Evolutionary conservation across 1,284 basidiomycete genomes (phyloP).

Genomic region (Fomitopsis schrenkii): DNA sequence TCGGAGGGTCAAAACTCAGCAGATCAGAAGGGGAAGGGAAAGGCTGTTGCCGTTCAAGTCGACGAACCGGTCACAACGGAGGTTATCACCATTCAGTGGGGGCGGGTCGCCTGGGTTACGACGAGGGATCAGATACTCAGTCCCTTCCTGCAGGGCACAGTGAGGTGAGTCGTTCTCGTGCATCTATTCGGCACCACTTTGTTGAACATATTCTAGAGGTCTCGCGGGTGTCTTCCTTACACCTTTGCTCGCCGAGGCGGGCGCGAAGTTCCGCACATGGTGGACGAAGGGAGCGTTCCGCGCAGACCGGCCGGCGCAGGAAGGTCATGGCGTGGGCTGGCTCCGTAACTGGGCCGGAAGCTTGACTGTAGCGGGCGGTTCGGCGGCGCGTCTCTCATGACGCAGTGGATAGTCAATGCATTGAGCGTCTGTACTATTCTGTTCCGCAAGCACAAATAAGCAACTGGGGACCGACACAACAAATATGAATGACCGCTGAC

Average conservation of each 20-base stretch:
- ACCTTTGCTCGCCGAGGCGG: slow-evolving; percentile 14
- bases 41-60: slow-evolving; percentile 14
- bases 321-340: slow-evolving; percentile 21
- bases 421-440: too few species aligned
- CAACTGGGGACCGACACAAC: too few species aligned
- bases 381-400: neutral
- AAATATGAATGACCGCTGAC: too few species aligned
- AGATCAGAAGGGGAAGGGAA: slow-evolving; percentile 29
- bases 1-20: slow-evolving; percentile 2
- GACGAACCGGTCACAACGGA: slow-evolving; percentile 19
- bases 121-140: slow-evolving; percentile 63
- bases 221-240: slow-evolving; percentile 20
- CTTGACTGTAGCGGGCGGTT: slow-evolving; percentile 6
- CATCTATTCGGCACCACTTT: neutral
- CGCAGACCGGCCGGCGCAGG: slow-evolving; percentile 12
- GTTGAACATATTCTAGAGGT: slow-evolving; percentile 16
- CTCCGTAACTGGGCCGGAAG: slow-evolving; percentile 17
- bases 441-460: too few species aligned
- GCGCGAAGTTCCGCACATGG: slow-evolving; percentile 19
- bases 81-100: slow-evolving; percentile 54
- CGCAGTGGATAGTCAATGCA: too few species aligned
- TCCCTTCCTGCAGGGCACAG: slow-evolving; percentile 65
- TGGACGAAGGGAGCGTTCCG: slow-evolving; percentile 20
- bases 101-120: slow-evolving; percentile 57
- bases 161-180: slow-evolving; percentile 45